phyloP scores from a whole-genome alignment of 2,329 filamentous ascomycete genomes.

The Chaetoscypha palmicola region DNA sequence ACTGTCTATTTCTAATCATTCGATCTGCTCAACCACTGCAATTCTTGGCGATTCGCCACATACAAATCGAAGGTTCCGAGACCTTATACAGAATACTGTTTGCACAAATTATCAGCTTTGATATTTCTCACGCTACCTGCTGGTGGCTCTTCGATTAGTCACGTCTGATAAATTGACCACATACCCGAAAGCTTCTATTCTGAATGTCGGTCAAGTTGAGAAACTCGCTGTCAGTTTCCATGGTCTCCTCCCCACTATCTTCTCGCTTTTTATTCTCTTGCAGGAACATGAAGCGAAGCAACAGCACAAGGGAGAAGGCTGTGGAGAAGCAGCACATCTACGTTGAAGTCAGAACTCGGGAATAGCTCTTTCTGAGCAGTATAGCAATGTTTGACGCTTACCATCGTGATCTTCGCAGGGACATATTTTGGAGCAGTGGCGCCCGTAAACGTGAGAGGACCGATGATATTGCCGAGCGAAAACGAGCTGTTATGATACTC shows the following conservation, averaged over 20 bases:
- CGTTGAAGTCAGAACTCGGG: background rate
- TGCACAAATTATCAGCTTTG: no score
- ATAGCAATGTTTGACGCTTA: no score
- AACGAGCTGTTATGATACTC: background rate
- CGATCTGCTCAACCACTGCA: no score
- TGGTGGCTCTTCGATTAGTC: no score
- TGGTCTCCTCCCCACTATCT: background rate
- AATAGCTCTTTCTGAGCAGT: background rate
- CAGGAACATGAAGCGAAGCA: background rate
- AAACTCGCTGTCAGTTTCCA: background rate
- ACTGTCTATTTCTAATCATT: no score
- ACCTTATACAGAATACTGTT: no score
- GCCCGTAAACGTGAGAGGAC: slow-evolving; percentile 7
- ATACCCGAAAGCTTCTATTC: background rate
- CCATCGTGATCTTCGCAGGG: slow-evolving; percentile 45
- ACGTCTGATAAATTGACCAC: no score
- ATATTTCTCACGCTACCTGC: no score
- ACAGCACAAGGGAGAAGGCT: background rate
- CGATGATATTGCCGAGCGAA: background rate
- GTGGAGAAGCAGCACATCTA: background rate
- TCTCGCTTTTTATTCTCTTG: background rate
- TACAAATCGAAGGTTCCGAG: no score
- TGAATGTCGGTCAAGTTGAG: background rate
- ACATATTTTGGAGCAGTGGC: slow-evolving; percentile 37
- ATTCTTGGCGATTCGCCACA: no score